Percentiles rank a stretch among this genome's conserved stretches.
phyloP scores from a whole-genome alignment of 331 rosid genomes.

The Phaseolus coccineus region DNA sequence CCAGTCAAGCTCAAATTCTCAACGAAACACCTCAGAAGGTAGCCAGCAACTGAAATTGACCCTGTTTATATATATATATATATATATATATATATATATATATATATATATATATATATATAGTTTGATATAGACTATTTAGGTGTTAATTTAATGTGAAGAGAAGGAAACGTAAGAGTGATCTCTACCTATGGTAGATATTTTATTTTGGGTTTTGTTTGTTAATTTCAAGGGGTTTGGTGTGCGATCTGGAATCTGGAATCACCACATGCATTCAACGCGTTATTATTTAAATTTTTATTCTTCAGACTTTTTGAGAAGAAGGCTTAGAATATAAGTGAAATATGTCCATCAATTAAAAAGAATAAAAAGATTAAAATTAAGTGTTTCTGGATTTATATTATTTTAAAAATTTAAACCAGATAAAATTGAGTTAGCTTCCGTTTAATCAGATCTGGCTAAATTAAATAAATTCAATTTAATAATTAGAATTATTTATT shows the following conservation, averaged over 20 bases:
- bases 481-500: too few species aligned
- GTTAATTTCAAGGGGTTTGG: slow-evolving; percentile 35
- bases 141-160: slow-evolving; percentile 18
- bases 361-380: too few species aligned
- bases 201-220: not conserved
- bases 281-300: not conserved
- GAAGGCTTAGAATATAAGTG: too few species aligned
- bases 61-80: not conserved
- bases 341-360: too few species aligned
- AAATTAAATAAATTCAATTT: too few species aligned
- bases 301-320: slow-evolving; percentile 11
- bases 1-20: slow-evolving; percentile 37
- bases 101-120: not conserved
- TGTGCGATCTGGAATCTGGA: slow-evolving; percentile 23
- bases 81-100: too few species aligned
- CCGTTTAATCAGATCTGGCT: too few species aligned
- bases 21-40: slow-evolving; percentile 9
- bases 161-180: slow-evolving; percentile 13
- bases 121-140: not conserved
- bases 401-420: too few species aligned
- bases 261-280: slow-evolving; percentile 47
- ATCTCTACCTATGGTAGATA: slow-evolving; percentile 19
- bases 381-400: too few species aligned
- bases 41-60: slow-evolving; percentile 40
- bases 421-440: too few species aligned